Evolutionary conservation across 1,284 basidiomycete species (phyloP).

Genomic region (Spongispora temasekensis): DNA sequence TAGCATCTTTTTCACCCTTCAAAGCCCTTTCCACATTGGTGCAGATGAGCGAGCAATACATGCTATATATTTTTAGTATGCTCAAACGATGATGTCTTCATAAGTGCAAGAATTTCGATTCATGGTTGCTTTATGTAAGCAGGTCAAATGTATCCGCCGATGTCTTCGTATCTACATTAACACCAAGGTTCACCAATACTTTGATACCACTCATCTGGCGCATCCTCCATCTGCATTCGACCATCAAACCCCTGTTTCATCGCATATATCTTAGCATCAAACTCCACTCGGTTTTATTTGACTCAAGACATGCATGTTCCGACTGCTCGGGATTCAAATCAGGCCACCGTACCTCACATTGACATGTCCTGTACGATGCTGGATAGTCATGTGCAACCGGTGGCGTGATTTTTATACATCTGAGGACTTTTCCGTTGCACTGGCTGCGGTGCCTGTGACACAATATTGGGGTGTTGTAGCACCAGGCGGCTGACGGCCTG

Average conservation of each 20-base stretch:
- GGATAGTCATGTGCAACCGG: no score
- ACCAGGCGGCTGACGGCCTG: no score
- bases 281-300: no score
- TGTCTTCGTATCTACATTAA: constrained; percentile 26
- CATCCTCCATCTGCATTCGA: constrained; percentile 73
- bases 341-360: no score
- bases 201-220: constrained; percentile 85
- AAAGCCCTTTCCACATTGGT: constrained; percentile 77
- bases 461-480: no score
- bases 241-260: constrained; percentile 89
- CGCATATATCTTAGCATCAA: constrained; percentile 74
- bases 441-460: no score
- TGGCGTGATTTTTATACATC: no score
- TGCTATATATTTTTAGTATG: constrained; percentile 47
- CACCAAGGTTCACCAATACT: constrained; percentile 51
- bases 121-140: constrained; percentile 65
- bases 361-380: no score
- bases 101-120: constrained; percentile 80
- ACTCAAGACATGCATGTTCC: no score
- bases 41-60: constrained; percentile 32
- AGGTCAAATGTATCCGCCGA: constrained; percentile 46
- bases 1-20: constrained; percentile 93
- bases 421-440: no score
- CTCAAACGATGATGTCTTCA: constrained; percentile 90
- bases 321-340: no score